phyloP scores from a whole-genome alignment of 805 yeast genomes.

The Cyberlindnera misumaiensis region DNA sequence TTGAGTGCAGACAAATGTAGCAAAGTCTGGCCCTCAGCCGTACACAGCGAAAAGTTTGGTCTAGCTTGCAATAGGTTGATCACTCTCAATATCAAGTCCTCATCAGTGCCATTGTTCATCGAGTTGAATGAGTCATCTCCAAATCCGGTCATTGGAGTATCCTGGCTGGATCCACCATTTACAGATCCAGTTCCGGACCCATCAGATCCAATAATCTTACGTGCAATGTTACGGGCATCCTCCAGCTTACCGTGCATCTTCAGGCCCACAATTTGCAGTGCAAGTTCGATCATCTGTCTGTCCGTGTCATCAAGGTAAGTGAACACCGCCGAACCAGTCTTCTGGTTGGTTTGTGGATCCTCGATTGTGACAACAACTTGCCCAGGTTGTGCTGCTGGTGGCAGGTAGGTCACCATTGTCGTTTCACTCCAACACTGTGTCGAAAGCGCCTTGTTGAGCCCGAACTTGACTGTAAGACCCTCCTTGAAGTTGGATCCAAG shows the following conservation, averaged over 20 bases:
- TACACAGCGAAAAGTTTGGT: constrained; percentile 80
- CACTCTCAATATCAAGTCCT: constrained; percentile 37
- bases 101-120: constrained; percentile 24
- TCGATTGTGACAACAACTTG: constrained; percentile 87
- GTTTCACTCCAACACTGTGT: constrained; percentile 96
- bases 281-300: constrained; percentile 87
- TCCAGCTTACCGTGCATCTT: constrained; percentile 95
- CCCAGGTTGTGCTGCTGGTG: constrained; percentile 86
- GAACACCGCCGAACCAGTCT: constrained; percentile 40
- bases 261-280: constrained; percentile 92
- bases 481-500: constrained; percentile 82
- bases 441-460: constrained; percentile 68
- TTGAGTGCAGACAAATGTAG: constrained; percentile 78
- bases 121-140: neutral
- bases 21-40: constrained; percentile 78
- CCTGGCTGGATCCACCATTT: constrained; percentile 10
- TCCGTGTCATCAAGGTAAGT: constrained; percentile 95
- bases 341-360: constrained; percentile 31
- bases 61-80: constrained; percentile 62
- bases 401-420: constrained; percentile 88
- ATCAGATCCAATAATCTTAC: constrained; percentile 71
- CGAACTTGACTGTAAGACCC: constrained; percentile 81
- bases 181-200: constrained; percentile 25
- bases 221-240: constrained; percentile 91
- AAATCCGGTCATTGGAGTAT: constrained; percentile 1